phyloP scores from a whole-genome alignment of 1,284 basidiomycete species.

The Omphalotus olearius region DNA sequence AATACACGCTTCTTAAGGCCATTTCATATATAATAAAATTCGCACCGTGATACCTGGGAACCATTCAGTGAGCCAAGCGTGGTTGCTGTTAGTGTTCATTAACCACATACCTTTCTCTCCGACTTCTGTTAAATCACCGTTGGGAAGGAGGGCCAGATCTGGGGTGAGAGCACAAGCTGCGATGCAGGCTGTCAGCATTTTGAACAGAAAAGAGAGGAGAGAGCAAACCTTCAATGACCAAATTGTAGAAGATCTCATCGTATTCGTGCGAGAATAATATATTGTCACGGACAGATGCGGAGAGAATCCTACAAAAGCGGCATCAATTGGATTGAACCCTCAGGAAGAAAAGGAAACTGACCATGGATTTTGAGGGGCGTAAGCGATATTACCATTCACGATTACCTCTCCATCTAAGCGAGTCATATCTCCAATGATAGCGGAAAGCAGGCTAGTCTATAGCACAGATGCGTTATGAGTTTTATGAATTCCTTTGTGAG shows the following conservation, averaged over 20 bases:
- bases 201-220: not conserved
- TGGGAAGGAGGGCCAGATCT: conserved; percentile 73
- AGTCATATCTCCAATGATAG: conserved; percentile 87
- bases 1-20: not conserved
- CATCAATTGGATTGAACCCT: not conserved
- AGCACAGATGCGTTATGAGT: conserved; percentile 3
- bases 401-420: conserved; percentile 70
- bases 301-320: conserved; percentile 62
- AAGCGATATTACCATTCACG: conserved; percentile 77
- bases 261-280: conserved; percentile 89
- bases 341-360: conserved; percentile 25
- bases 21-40: not conserved
- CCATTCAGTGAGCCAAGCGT: not conserved
- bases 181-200: not conserved
- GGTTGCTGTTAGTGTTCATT: not conserved
- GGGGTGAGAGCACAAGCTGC: conserved; percentile 81
- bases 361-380: conserved; percentile 91
- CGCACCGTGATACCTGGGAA: conserved; percentile 34
- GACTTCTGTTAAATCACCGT: conserved; percentile 76
- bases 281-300: conserved; percentile 81
- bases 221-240: conserved; percentile 67
- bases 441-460: conserved; percentile 68
- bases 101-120: conserved; percentile 57
- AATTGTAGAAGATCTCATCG: conserved; percentile 72
- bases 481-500: not conserved